Conservation (phyloP, 441 rosid genomes). For the Mallotus repandus region DNA sequence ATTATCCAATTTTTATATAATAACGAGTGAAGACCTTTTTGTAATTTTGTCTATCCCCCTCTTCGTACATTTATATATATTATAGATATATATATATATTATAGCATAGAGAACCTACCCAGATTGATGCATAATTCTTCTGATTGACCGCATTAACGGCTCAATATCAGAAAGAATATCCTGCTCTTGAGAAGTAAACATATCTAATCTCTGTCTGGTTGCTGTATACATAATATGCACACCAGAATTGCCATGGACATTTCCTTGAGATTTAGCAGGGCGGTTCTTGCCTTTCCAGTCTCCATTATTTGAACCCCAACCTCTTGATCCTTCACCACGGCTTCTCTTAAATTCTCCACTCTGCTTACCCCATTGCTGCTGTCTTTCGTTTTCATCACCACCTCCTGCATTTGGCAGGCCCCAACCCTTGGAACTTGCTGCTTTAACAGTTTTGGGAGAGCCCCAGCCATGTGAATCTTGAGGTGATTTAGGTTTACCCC, state of each 20-base stretch:
- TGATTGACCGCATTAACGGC: slow-evolving; percentile 59
- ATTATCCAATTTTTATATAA: too few relatives aligned
- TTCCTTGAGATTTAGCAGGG: slow-evolving; percentile 48
- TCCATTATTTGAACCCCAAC: slow-evolving; percentile 47
- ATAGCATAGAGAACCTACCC: slow-evolving; percentile 42
- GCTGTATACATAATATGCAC: slow-evolving; percentile 44
- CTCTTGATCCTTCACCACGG: slow-evolving; percentile 35
- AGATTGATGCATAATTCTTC: slow-evolving; percentile 61
- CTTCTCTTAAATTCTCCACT: slow-evolving; percentile 38
- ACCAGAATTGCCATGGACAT: slow-evolving; percentile 26
- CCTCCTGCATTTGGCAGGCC: slow-evolving; percentile 20
- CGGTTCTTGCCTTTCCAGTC: slow-evolving; percentile 61
- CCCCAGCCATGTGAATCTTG: slow-evolving; percentile 5
- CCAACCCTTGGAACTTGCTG: slow-evolving; percentile 3
- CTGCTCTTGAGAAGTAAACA: slow-evolving; percentile 83
- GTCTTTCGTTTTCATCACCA: slow-evolving; percentile 35
- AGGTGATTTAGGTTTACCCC: slow-evolving; percentile 25
- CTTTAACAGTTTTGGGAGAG: not conserved
- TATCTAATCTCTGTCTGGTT: slow-evolving; percentile 70
- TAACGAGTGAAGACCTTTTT: too few relatives aligned
- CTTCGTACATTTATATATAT: too few relatives aligned
- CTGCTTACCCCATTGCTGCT: slow-evolving; percentile 41
- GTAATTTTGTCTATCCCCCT: too few relatives aligned
- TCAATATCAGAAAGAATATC: slow-evolving; percentile 66
- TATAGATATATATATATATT: too few relatives aligned